These are phyloP conservation scores for Tremella yokohamensis DNA, from an alignment of 768 basidiomycete genomes.

Conservation along the genomic window DNA sequence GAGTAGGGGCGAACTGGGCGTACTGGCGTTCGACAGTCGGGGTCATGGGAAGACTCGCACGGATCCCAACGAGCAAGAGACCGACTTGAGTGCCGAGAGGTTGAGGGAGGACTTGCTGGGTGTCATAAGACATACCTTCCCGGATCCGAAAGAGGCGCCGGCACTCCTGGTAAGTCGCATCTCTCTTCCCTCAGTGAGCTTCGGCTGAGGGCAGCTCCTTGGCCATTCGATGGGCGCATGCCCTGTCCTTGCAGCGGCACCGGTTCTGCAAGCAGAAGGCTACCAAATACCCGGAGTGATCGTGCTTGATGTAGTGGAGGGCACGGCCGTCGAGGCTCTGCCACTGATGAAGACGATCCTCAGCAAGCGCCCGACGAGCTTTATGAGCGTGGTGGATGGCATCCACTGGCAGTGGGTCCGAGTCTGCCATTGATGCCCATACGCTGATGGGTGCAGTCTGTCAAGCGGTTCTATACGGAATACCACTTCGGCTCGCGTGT, in stretches of 20 bases:
- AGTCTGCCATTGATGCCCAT: neutral
- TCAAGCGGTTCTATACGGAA: conserved; percentile 79
- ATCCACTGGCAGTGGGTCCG: conserved; percentile 89
- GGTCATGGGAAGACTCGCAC: conserved; percentile 75
- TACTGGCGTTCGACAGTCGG: conserved; percentile 76
- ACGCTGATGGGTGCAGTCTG: conserved; percentile 57
- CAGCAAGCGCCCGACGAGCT: conserved; percentile 77
- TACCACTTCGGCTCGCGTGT: conserved; percentile 74
- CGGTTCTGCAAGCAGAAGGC: conserved; percentile 62
- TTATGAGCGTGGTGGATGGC: conserved; percentile 75
- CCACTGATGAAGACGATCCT: conserved; percentile 87
- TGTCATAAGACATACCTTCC: conserved; percentile 67
- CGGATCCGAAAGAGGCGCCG: conserved; percentile 63
- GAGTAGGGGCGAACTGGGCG: conserved; percentile 70
- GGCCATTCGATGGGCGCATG: conserved; percentile 98
- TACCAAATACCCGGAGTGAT: conserved; percentile 72
- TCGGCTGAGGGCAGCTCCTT: conserved; percentile 57
- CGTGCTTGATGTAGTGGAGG: conserved; percentile 77
- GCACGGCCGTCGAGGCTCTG: conserved; percentile 86
- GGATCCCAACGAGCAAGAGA: conserved; percentile 39
- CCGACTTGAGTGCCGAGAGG: conserved; percentile 67
- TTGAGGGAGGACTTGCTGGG: conserved; percentile 72
- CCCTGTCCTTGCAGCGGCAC: conserved; percentile 70
- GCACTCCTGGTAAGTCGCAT: conserved; percentile 63
- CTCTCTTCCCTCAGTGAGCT: neutral